Conservation (phyloP, 257 asterid species). For the Marsdenia floribunda region DNA sequence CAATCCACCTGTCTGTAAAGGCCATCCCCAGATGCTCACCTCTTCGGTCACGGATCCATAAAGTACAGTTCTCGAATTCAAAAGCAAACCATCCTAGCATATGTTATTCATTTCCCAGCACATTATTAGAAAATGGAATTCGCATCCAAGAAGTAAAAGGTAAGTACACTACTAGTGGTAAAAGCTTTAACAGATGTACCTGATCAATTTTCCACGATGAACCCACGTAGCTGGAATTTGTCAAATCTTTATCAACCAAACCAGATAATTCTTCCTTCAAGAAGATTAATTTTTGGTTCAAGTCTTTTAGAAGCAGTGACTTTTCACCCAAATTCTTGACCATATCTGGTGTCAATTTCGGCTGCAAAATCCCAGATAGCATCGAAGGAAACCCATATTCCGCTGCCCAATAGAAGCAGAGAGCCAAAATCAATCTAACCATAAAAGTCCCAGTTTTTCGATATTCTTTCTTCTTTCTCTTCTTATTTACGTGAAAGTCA, state of each 20-base stretch:
- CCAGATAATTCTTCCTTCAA: slow-evolving; percentile 45
- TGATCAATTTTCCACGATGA: slow-evolving; percentile 60
- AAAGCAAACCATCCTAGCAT: slow-evolving; percentile 57
- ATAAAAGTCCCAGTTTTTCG: slow-evolving; percentile 24
- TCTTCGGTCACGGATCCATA: slow-evolving; percentile 56
- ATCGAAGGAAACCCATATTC: slow-evolving; percentile 48
- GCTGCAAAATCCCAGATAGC: slow-evolving; percentile 38
- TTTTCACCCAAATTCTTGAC: slow-evolving; percentile 46
- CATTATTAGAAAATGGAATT: background rate
- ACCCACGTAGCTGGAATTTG: slow-evolving; percentile 40
- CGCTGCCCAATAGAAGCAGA: slow-evolving; percentile 32
- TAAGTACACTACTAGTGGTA: background rate
- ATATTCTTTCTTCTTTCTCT: slow-evolving; percentile 31
- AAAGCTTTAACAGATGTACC: slow-evolving; percentile 28
- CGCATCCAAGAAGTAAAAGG: background rate
- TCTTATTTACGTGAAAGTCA: slow-evolving; percentile 26
- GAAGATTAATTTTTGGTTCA: slow-evolving; percentile 41
- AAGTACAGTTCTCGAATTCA: slow-evolving; percentile 50
- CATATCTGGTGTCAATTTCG: slow-evolving; percentile 32
- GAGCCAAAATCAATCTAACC: slow-evolving; percentile 32
- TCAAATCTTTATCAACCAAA: slow-evolving; percentile 24
- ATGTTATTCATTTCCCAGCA: background rate
- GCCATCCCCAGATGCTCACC: slow-evolving; percentile 95
- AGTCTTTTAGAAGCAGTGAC: slow-evolving; percentile 32
- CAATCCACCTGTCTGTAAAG: slow-evolving; percentile 78